These are phyloP conservation scores for Urochloa ruziziensis DNA, from an alignment of 176 grass and related monocot genomes.

Conservation along the genomic window DNA sequence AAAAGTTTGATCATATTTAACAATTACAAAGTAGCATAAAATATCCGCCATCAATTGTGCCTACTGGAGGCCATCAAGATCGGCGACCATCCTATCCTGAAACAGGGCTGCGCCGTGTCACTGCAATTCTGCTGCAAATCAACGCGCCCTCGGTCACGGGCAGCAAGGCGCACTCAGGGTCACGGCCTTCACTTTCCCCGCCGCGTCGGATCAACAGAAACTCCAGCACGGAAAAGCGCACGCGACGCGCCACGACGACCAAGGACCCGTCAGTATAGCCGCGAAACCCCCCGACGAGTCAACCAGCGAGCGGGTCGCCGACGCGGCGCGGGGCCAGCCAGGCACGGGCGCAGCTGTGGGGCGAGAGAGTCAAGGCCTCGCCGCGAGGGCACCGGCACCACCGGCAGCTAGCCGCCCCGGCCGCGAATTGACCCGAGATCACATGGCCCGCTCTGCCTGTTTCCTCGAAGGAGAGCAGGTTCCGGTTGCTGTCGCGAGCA, in stretches of 20 bases:
- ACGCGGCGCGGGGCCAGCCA: not conserved
- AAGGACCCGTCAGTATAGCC: too few relatives aligned
- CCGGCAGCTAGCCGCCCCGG: not conserved
- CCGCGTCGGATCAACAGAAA: not conserved
- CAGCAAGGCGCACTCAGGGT: too few relatives aligned
- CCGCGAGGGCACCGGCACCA: slow-evolving; percentile 11
- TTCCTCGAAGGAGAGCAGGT: slow-evolving; percentile 13
- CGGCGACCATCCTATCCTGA: too few relatives aligned
- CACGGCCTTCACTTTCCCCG: not conserved
- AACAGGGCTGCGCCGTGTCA: too few relatives aligned
- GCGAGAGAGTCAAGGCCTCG: not conserved
- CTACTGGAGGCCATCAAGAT: not conserved
- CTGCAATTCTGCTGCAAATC: too few relatives aligned
- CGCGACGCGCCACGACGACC: not conserved
- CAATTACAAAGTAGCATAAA: not conserved
- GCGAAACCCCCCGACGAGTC: not conserved
- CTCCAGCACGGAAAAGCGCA: not conserved
- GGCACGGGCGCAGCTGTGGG: not conserved
- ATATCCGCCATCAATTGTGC: not conserved
- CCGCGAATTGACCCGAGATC: not conserved
- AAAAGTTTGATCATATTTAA: too few relatives aligned
- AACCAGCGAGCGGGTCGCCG: not conserved
- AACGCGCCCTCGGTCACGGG: not conserved
- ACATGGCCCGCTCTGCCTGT: not conserved
- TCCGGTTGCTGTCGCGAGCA: not conserved